Percentiles rank a stretch among this genome's conserved stretches.
Evolutionary conservation across 805 yeast genomes (phyloP).

Genomic region (Yarrowia sp.): DNA sequence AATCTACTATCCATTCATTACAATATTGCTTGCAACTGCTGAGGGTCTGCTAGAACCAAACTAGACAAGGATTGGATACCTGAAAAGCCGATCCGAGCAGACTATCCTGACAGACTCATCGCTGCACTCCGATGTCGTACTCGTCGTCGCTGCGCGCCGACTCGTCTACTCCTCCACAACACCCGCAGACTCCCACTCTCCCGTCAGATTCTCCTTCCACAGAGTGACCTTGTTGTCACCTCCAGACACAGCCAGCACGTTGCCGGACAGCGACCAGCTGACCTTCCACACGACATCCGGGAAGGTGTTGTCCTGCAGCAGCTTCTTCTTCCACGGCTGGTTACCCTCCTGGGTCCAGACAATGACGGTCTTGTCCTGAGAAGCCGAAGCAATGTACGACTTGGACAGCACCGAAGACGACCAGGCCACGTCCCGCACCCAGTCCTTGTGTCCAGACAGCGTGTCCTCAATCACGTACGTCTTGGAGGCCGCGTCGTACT

Average conservation of each 20-base stretch:
- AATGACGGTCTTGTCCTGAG: conserved; percentile 91
- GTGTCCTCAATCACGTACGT: conserved; percentile 70
- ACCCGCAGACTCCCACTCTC: conserved; percentile 97
- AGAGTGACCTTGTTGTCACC: conserved; percentile 94
- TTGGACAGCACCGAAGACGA: conserved; percentile 85
- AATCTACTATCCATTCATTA: no score
- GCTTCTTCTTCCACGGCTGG: conserved; percentile 75
- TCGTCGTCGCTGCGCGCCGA: no score
- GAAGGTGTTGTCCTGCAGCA: conserved; percentile 74
- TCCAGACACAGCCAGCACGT: conserved; percentile 89
- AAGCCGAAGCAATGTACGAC: conserved; percentile 91
- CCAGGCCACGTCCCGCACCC: conserved; percentile 99
- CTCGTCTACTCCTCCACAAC: conserved; percentile 66
- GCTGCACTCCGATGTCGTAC: no score
- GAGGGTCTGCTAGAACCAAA: no score
- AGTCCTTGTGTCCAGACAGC: conserved; percentile 88
- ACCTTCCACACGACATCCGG: conserved; percentile 99
- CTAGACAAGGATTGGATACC: no score
- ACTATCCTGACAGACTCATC: no score
- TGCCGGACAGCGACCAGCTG: conserved; percentile 95
- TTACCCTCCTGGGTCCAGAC: conserved; percentile 86
- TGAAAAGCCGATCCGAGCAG: no score
- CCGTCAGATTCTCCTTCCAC: conserved; percentile 93
- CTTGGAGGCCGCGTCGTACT: conserved; percentile 52
- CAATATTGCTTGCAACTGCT: no score